These are phyloP conservation scores for Thermochaetoides dissita DNA, from an alignment of 2,329 filamentous ascomycete genomes.

Conservation along the genomic window DNA sequence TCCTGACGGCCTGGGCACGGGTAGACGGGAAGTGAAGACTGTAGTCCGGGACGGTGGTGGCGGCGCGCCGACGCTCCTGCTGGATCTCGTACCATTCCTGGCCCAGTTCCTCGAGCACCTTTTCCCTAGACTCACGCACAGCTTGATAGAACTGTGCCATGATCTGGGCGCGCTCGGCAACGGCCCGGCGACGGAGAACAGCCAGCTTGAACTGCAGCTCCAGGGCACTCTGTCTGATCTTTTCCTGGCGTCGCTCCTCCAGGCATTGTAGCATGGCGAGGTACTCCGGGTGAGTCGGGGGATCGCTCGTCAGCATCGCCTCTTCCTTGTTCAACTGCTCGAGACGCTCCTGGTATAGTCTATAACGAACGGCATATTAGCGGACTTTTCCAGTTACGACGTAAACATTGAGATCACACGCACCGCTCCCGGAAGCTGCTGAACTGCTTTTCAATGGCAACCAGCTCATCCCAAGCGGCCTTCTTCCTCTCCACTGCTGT, in stretches of 20 bases:
- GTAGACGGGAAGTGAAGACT: constrained; percentile 67
- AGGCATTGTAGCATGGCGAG: constrained; percentile 81
- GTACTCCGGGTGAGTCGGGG: constrained; percentile 77
- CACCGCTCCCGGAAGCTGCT: constrained; percentile 68
- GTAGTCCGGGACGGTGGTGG: constrained; percentile 68
- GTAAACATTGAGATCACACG: too few relatives aligned
- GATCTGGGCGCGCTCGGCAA: constrained; percentile 72
- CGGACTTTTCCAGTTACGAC: too few relatives aligned
- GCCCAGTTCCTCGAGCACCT: constrained; percentile 64
- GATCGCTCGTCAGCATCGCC: constrained; percentile 42
- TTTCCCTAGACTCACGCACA: constrained; percentile 69
- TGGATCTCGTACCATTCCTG: constrained; percentile 89
- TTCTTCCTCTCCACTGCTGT: constrained; percentile 60
- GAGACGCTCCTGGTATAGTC: constrained; percentile 78
- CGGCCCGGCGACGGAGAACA: constrained; percentile 57
- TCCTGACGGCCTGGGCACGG: constrained; percentile 61
- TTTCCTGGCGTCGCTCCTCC: constrained; percentile 67
- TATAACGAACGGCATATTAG: constrained; percentile 26
- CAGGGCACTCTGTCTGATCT: constrained; percentile 60
- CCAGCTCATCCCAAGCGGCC: constrained; percentile 64
- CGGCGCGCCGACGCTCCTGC: constrained; percentile 55
- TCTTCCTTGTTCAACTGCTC: constrained; percentile 63
- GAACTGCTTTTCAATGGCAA: constrained; percentile 77
- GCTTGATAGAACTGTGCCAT: constrained; percentile 85
- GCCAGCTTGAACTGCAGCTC: constrained; percentile 61